Percentiles rank a stretch among this genome's conserved stretches.
Evolutionary conservation across 192 early-diverging fungal species (phyloP).

Genomic region (Coemansia sp.): DNA sequence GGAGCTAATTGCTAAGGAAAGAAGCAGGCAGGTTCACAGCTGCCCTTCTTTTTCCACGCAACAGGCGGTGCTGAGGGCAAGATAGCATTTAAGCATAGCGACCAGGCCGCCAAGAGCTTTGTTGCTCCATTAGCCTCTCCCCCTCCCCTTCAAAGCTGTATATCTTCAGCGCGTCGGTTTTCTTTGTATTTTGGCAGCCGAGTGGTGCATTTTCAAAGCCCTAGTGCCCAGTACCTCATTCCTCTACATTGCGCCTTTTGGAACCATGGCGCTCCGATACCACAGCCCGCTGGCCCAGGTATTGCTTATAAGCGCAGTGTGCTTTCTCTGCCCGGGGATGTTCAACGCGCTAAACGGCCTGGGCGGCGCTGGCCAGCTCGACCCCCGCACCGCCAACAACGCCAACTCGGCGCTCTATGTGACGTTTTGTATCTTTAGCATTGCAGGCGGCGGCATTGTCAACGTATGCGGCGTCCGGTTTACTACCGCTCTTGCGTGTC

Average conservation of each 20-base stretch:
- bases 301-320: slow-evolving; percentile 65
- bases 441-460: slow-evolving; percentile 73
- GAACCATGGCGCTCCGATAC: slow-evolving; percentile 39
- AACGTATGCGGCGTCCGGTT: slow-evolving; percentile 74
- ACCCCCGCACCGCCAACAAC: slow-evolving; percentile 59
- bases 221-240: not conserved
- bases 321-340: slow-evolving; percentile 79
- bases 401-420: slow-evolving; percentile 74
- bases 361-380: slow-evolving; percentile 67
- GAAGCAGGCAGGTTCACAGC: not conserved
- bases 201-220: not conserved
- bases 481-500: slow-evolving; percentile 62
- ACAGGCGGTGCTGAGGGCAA: not conserved
- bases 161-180: not conserved
- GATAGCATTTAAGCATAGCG: not conserved
- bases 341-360: slow-evolving; percentile 68
- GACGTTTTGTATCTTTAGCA: slow-evolving; percentile 70
- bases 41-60: not conserved
- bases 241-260: not conserved
- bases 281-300: slow-evolving; percentile 67
- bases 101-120: not conserved
- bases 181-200: not conserved
- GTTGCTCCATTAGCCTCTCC: not conserved
- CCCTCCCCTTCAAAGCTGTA: not conserved
- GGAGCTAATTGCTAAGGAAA: not conserved